A percentile compares a stretch with the other conserved stretches of the same genome.
These are phyloP conservation scores for Verticillium alfalfae DNA, from an alignment of 2,329 filamentous ascomycete genomes.

Conservation along the genomic window DNA sequence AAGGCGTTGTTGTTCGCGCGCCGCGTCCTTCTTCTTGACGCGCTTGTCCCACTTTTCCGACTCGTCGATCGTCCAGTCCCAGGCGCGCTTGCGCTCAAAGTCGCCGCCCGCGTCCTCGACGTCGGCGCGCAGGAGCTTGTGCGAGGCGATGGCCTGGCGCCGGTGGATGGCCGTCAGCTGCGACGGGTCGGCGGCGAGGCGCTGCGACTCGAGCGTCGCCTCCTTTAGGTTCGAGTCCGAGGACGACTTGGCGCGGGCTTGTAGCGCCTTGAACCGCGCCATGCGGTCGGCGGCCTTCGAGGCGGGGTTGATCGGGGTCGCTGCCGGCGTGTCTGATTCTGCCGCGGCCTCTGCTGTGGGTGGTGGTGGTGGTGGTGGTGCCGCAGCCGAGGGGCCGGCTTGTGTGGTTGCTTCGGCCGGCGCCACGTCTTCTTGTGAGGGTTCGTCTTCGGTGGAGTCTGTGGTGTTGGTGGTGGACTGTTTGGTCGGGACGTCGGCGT, in stretches of 20 bases:
- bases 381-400: not conserved
- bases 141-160: conserved; percentile 79
- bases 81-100: conserved; percentile 95
- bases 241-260: conserved; percentile 71
- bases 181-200: conserved; percentile 69
- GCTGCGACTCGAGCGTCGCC: conserved; percentile 76
- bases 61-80: conserved; percentile 98
- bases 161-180: conserved; percentile 75
- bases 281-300: conserved; percentile 58
- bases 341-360: too few relatives aligned
- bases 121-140: conserved; percentile 91
- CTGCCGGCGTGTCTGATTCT: not conserved
- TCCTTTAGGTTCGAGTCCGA: conserved; percentile 75
- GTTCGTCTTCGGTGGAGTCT: conserved; percentile 12
- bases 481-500: conserved; percentile 11
- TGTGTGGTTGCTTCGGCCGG: conserved; percentile 9
- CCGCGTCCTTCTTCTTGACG: conserved; percentile 75
- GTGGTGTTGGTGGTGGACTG: conserved; percentile 9
- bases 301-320: conserved; percentile 19
- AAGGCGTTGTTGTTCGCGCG: conserved; percentile 85
- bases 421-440: not conserved
- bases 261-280: conserved; percentile 81
- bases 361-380: conserved; percentile 4
- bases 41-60: conserved; percentile 90
- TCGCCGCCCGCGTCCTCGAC: conserved; percentile 80